phyloP scores from a whole-genome alignment of 805 yeast genomes.

The Cyberlindnera misumaiensis region DNA sequence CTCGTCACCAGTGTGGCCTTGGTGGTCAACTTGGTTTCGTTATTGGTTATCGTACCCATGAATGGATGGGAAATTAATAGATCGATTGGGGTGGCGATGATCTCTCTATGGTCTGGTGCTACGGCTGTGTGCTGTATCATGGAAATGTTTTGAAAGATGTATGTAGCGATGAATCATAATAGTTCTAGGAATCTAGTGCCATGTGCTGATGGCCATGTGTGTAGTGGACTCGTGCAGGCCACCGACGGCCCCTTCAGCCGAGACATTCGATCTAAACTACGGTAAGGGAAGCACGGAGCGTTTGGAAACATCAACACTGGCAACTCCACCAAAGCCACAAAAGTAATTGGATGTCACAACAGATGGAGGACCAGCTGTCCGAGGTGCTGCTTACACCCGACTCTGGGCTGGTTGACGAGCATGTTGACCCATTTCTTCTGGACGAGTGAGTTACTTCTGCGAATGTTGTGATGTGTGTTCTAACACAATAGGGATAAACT shows the following conservation, averaged over 20 bases:
- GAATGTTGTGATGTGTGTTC: neutral
- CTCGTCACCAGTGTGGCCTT: constrained; percentile 34
- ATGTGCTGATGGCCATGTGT: too few relatives aligned
- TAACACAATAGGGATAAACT: constrained; percentile 24
- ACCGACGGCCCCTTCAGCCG: too few relatives aligned
- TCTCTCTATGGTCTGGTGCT: constrained; percentile 20
- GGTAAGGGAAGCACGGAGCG: neutral
- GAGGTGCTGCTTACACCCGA: constrained; percentile 17
- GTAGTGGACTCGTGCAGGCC: too few relatives aligned
- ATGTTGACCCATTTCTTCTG: constrained; percentile 17
- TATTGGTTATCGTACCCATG: constrained; percentile 35
- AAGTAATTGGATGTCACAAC: neutral
- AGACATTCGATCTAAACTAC: too few relatives aligned
- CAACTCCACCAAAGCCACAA: neutral
- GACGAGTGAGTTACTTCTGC: constrained; percentile 17
- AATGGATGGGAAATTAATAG: constrained; percentile 40
- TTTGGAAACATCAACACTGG: neutral
- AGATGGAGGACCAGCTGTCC: constrained; percentile 9
- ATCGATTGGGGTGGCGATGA: constrained; percentile 31
- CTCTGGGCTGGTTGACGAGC: constrained; percentile 20
- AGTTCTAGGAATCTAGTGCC: too few relatives aligned
- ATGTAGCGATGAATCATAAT: too few relatives aligned
- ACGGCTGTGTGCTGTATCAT: constrained; percentile 18
- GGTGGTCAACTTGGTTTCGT: constrained; percentile 31
- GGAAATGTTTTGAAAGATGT: constrained; percentile 5